A percentile compares a stretch with the other conserved stretches of the same genome.
phyloP scores from a whole-genome alignment of 495 filamentous ascomycete genomes.

The Penicillium robsamsonii region DNA sequence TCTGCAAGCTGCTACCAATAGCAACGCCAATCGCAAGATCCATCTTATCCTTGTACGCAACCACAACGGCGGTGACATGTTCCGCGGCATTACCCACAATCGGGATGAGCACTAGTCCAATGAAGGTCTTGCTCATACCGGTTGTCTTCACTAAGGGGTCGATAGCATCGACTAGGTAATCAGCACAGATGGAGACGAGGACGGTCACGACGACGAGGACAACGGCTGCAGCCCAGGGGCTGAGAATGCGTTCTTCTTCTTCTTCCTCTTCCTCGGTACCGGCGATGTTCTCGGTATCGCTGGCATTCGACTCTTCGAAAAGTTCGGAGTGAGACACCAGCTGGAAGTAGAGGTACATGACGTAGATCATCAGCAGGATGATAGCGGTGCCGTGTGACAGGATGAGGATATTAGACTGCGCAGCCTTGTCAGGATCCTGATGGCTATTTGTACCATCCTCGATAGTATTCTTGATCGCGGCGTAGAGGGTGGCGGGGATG shows the following conservation, averaged over 20 bases:
- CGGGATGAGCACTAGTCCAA: conserved; percentile 90
- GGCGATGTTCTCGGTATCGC: conserved; percentile 33
- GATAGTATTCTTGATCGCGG: conserved; percentile 35
- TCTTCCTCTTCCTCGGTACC: conserved; percentile 44
- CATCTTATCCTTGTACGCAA: conserved; percentile 96
- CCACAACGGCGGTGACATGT: conserved; percentile 91
- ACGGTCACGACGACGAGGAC: conserved; percentile 77
- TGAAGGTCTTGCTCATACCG: conserved; percentile 92
- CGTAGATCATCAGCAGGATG: conserved; percentile 83
- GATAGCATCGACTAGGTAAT: conserved; percentile 91
- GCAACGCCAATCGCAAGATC: conserved; percentile 93
- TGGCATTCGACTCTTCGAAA: conserved; percentile 65
- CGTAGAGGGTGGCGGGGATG: conserved; percentile 81
- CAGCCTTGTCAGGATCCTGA: conserved; percentile 20
- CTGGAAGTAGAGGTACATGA: conserved; percentile 89
- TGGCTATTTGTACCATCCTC: background rate
- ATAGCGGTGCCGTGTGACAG: conserved; percentile 89
- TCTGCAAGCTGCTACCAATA: conserved; percentile 91
- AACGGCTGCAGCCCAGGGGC: conserved; percentile 66
- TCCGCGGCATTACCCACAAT: conserved; percentile 98
- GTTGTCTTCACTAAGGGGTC: conserved; percentile 80
- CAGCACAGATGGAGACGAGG: conserved; percentile 85
- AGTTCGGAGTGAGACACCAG: conserved; percentile 75
- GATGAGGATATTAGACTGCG: conserved; percentile 61
- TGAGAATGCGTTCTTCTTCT: conserved; percentile 59